Evolutionary conservation across 2,329 filamentous ascomycete genomes (phyloP), one percentile per base, ranked within the genome.

Genomic region (Fusarium humuli): DNA sequence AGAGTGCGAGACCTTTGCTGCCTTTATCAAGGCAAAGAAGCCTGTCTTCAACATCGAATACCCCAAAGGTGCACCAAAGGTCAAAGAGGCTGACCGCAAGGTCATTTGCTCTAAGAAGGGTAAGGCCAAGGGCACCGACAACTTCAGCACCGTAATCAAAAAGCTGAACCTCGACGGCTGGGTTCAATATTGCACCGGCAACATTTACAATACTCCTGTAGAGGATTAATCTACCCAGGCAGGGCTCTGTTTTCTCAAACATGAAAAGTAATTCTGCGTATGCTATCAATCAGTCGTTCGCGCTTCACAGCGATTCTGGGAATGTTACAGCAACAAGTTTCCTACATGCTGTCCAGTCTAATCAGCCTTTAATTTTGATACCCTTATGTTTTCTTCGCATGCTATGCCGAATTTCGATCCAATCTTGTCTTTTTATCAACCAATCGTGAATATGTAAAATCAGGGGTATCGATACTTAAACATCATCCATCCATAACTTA

Each of bases 1-100:
- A 7, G 90, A 92, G 76, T 92, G 90, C 75, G 79, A 81, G 37
- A 83, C 79, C 3, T 92, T 88, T 76, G 78, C 80, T 4, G 78
- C 84, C 6, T 92, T 92, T 73, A 84, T 90, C 59, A 73, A 83
- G 12, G 85, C 84, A 8, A 82, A 83, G 32, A 92, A 92, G 77
- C 90, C 91, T 3, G 90, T 93, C 32, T 92, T 92, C 76, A 87
- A 92, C 75, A 91, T 93, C 67, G 91, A 93, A 80, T 93, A 93
- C 73, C 89, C 89, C 5, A 81, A 85, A 45, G 83, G 82, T 11
- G 84, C 83, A 10, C 77, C 77, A 78, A 61, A 71, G 5, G 79
- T 86, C 22, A 73, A 77, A 6, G 53, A 72, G 6, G 62, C 67
- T 22, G 68, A 79, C 66, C 76, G 82, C 69, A 63, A 77, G 7